Conservation (phyloP, 1,139 yeast species). For the Sugiyamaella japonica region DNA sequence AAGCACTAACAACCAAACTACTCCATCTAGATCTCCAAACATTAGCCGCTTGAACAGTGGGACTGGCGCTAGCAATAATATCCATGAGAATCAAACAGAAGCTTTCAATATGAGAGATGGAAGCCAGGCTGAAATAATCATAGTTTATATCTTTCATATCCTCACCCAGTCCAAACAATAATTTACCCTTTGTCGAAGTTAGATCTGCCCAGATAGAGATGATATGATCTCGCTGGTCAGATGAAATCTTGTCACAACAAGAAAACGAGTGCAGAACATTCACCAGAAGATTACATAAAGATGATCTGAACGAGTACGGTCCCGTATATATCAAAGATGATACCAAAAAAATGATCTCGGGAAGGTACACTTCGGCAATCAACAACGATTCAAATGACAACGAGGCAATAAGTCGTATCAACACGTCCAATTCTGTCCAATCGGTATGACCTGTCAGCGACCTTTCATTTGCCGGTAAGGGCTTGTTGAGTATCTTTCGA, state of each 20-base stretch:
- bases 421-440: constrained; percentile 71
- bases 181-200: constrained; percentile 69
- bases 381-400: constrained; percentile 71
- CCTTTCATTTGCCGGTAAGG: constrained; percentile 44
- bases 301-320: constrained; percentile 64
- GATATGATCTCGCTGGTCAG: constrained; percentile 48
- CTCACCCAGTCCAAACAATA: constrained; percentile 77
- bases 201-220: constrained; percentile 58
- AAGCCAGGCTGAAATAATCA: constrained; percentile 51
- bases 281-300: constrained; percentile 63
- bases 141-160: constrained; percentile 50
- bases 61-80: constrained; percentile 56
- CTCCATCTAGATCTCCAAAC: constrained; percentile 73
- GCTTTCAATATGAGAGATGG: constrained; percentile 58
- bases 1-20: constrained; percentile 63
- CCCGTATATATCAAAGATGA: constrained; percentile 75
- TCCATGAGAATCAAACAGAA: constrained; percentile 62
- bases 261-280: constrained; percentile 73
- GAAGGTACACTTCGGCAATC: constrained; percentile 64
- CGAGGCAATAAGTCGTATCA: constrained; percentile 65
- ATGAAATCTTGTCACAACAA: constrained; percentile 55
- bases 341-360: constrained; percentile 70
- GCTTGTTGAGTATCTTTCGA: constrained; percentile 49
- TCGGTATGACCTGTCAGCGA: constrained; percentile 55
- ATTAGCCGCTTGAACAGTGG: constrained; percentile 44